Evolutionary conservation across 164 flowering plant genomes (phyloP), one percentile per base, ranked within the genome.

Genomic region (Sedum album): DNA sequence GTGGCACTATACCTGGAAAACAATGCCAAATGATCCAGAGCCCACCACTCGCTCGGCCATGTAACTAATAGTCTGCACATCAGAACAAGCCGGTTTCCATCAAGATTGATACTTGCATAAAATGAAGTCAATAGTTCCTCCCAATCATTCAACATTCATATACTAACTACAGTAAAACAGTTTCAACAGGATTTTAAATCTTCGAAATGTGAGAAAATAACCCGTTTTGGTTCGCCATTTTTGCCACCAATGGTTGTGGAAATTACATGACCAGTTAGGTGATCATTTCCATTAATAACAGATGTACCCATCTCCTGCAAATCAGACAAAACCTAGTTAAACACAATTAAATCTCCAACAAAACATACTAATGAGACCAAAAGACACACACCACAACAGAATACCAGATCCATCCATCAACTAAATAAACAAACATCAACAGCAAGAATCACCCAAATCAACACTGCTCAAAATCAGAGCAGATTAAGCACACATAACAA

Each of bases 11-110:
- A 55, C 60, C 60, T 55, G 60, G 11, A 55, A 55, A 25, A 55
- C 60, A 55, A 55, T 55, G 60, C 60, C 60, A 4, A 55, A 55
- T 55, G 60, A 55, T 55, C 60, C 60, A 10, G 31, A 14, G 10
- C 60, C 60, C 60, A 55, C 60, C 60, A 55, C 60, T 9, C 60
- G 60, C 60, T 55, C 60, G 2, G 60, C 60, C 60, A 55, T 55
- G 30, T 55, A 55, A 25, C 60, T 55, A 10, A 55, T 55, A 31
- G 60, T 55, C 60, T 55, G 60, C 60, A 21, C 60, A 55, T 48
- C 23, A 48, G 15, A 48, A 48, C 53, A 48, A 1, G 30, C 28
- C 31, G 11, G 31, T 25, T 55, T 2, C 6, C 0, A 17, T 20
- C 23, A n/a, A 51, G 2, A 21, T 21, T n/a, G 5, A 51, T 21